phyloP scores from a whole-genome alignment of 371 early-diverging fungal genomes.

The Mortierella sp. region DNA sequence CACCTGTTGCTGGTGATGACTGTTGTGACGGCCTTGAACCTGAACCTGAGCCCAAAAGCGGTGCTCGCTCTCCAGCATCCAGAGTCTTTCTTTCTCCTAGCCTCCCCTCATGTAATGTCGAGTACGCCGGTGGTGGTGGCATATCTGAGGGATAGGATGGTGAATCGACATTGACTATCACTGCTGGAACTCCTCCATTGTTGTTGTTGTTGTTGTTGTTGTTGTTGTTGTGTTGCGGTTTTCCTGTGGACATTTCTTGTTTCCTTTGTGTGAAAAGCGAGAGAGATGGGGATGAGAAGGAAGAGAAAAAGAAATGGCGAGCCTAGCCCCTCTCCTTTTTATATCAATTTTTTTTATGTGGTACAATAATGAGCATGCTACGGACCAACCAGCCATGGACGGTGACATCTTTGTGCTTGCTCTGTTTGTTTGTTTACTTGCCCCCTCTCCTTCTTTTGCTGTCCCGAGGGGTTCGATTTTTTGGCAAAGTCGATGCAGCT shows the following conservation, averaged over 20 bases:
- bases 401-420: not conserved
- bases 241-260: not conserved
- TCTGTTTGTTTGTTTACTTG: not conserved
- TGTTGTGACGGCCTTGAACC: not conserved
- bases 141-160: not conserved
- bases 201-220: not conserved
- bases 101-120: not conserved
- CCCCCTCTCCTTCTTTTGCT: not conserved
- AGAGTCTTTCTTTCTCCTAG: not conserved
- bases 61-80: not conserved
- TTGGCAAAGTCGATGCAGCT: no score
- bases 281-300: not conserved
- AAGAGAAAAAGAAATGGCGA: not conserved
- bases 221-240: not conserved
- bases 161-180: not conserved
- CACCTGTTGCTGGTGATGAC: not conserved
- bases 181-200: not conserved
- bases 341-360: not conserved
- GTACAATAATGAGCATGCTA: not conserved
- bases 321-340: not conserved
- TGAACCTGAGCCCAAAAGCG: not conserved
- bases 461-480: no score
- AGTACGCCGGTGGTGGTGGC: not conserved
- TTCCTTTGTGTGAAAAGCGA: not conserved
- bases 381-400: not conserved